These are phyloP conservation scores for Yamadazyma philogaea DNA, from an alignment of 805 yeast species.

Conservation along the genomic window DNA sequence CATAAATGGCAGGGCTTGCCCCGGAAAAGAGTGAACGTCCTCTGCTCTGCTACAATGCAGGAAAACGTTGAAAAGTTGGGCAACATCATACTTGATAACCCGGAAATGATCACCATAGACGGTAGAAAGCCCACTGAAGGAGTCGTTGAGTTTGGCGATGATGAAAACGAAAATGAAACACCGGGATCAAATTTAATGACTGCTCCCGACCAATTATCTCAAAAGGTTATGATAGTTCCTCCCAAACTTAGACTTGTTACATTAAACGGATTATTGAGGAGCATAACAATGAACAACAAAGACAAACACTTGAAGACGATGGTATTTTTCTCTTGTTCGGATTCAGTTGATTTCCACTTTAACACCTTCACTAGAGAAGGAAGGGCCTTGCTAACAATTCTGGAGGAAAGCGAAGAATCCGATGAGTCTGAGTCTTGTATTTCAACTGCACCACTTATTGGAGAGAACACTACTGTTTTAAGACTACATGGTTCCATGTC, in stretches of 20 bases:
- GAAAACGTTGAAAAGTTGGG: slow-evolving; percentile 78
- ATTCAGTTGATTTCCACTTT: slow-evolving; percentile 93
- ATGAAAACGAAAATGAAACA: slow-evolving; percentile 8
- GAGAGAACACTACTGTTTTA: slow-evolving; percentile 42
- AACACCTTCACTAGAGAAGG: slow-evolving; percentile 67
- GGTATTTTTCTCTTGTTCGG: slow-evolving; percentile 90
- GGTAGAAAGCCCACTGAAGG: slow-evolving; percentile 17
- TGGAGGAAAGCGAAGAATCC: slow-evolving; percentile 25
- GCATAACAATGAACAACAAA: slow-evolving; percentile 23
- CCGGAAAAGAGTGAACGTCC: slow-evolving; percentile 62
- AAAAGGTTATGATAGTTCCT: slow-evolving; percentile 80
- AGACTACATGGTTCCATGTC: slow-evolving; percentile 89
- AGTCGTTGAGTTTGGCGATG: slow-evolving; percentile 30
- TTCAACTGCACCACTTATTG: slow-evolving; percentile 52
- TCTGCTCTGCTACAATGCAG: slow-evolving; percentile 94
- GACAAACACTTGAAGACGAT: slow-evolving; percentile 50
- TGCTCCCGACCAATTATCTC: slow-evolving; percentile 90
- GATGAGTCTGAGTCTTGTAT: slow-evolving; percentile 35
- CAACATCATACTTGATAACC: slow-evolving; percentile 66
- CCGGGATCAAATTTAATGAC: slow-evolving; percentile 17
- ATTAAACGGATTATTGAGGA: slow-evolving; percentile 61
- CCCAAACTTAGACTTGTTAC: slow-evolving; percentile 88
- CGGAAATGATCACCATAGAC: slow-evolving; percentile 61
- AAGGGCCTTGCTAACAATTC: slow-evolving; percentile 30
- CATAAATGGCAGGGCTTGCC: slow-evolving; percentile 60